phyloP scores from a whole-genome alignment of 2,329 filamentous ascomycete species.

The Ophiocordyceps unilateralis region DNA sequence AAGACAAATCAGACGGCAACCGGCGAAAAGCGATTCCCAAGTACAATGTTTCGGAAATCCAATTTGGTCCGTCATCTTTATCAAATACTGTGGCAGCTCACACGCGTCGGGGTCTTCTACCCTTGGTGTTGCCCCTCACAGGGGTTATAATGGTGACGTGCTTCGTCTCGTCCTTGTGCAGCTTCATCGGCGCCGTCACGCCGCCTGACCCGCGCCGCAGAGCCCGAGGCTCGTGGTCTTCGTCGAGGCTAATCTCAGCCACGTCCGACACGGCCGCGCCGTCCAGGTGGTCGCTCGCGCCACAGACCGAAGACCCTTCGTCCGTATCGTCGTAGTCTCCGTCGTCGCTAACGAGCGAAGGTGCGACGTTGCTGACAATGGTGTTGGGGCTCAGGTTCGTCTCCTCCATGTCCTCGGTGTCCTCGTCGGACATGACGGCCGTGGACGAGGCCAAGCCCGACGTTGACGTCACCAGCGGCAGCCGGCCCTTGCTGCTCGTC shows the following conservation, averaged over 20 bases:
- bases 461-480: slow-evolving; percentile 20
- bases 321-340: slow-evolving; percentile 62
- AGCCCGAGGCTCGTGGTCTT: slow-evolving; percentile 31
- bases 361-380: slow-evolving; percentile 56
- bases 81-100: slow-evolving; percentile 1
- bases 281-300: slow-evolving; percentile 37
- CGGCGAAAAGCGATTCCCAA: neutral
- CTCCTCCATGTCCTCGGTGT: slow-evolving; percentile 32
- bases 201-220: slow-evolving; percentile 26
- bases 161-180: slow-evolving; percentile 36
- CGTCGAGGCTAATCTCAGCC: slow-evolving; percentile 43
- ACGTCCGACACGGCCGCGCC: slow-evolving; percentile 43
- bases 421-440: slow-evolving; percentile 21
- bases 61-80: neutral
- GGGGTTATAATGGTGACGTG: slow-evolving; percentile 38
- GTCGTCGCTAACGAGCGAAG: slow-evolving; percentile 65
- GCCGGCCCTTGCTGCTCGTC: slow-evolving; percentile 38
- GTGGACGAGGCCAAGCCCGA: slow-evolving; percentile 5
- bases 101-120: slow-evolving; percentile 12
- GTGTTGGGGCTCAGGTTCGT: slow-evolving; percentile 53
- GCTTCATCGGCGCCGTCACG: slow-evolving; percentile 25
- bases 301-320: slow-evolving; percentile 42
- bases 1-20: neutral
- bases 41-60: no score
- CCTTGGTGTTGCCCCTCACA: slow-evolving; percentile 23